These are phyloP conservation scores for Psilocybe mexicana DNA, from an alignment of 1,284 basidiomycete genomes.

Conservation along the genomic window DNA sequence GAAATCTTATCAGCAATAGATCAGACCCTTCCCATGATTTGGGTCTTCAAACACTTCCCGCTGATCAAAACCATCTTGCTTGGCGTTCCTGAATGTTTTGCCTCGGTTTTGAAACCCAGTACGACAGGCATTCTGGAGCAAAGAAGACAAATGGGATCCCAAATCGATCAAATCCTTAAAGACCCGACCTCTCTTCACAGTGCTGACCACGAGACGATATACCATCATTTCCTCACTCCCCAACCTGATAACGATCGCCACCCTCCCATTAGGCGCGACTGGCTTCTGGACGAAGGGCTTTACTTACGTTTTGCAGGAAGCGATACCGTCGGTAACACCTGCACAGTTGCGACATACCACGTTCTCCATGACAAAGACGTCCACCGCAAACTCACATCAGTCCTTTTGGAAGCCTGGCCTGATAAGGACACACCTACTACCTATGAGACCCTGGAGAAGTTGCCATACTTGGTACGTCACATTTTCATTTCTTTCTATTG, in stretches of 20 bases:
- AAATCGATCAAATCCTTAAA: constrained; percentile 34
- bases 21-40: constrained; percentile 30
- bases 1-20: constrained; percentile 31
- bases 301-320: constrained; percentile 39
- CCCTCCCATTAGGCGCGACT: constrained; percentile 30
- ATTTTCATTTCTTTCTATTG: neutral
- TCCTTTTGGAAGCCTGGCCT: constrained; percentile 33
- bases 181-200: constrained; percentile 28
- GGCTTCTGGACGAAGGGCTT: constrained; percentile 38
- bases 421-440: constrained; percentile 26
- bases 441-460: constrained; percentile 32
- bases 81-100: constrained; percentile 33
- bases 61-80: constrained; percentile 28
- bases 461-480: constrained; percentile 37
- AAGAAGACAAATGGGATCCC: constrained; percentile 26
- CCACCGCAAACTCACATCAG: constrained; percentile 22
- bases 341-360: constrained; percentile 35
- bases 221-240: constrained; percentile 37
- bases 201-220: constrained; percentile 30
- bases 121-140: constrained; percentile 28
- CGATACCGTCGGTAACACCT: constrained; percentile 40
- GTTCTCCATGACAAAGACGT: constrained; percentile 28
- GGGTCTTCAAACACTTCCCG: constrained; percentile 36
- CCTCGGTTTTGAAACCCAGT: constrained; percentile 27
- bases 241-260: constrained; percentile 29